Percentiles rank a stretch among this genome's conserved stretches.
These are phyloP conservation scores for Sanghuangporus baumii DNA, from an alignment of 1,284 basidiomycete genomes.

Conservation along the genomic window DNA sequence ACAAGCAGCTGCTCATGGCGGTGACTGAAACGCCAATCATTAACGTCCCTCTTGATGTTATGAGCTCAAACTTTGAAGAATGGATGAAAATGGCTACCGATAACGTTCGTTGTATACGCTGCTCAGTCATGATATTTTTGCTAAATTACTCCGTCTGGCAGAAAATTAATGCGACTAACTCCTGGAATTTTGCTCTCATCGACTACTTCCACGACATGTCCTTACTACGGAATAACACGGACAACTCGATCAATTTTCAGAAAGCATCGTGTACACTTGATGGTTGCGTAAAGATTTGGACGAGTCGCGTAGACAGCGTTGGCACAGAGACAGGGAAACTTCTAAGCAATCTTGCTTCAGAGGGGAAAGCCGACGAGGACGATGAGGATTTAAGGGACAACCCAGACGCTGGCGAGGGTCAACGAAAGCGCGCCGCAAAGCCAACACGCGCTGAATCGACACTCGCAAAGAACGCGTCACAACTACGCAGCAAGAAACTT, in stretches of 20 bases:
- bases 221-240: conserved; percentile 84
- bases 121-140: neutral
- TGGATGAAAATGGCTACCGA: conserved; percentile 99
- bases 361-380: conserved; percentile 46
- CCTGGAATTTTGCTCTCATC: conserved; percentile 97
- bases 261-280: conserved; percentile 97
- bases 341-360: conserved; percentile 83
- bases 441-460: conserved; percentile 71
- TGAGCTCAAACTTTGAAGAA: conserved; percentile 91
- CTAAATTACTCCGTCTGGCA: conserved; percentile 30
- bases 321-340: conserved; percentile 97
- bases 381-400: conserved; percentile 59
- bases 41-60: conserved; percentile 68
- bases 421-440: conserved; percentile 52
- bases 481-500: conserved; percentile 87
- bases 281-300: conserved; percentile 99
- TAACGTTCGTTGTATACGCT: conserved; percentile 61
- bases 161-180: conserved; percentile 99
- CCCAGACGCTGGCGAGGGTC: conserved; percentile 49
- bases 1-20: conserved; percentile 60
- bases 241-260: conserved; percentile 98
- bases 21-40: conserved; percentile 53
- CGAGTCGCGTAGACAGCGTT: conserved; percentile 94
- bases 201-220: conserved; percentile 99
- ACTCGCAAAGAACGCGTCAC: conserved; percentile 76